phyloP scores from a whole-genome alignment of 345 rosid genomes.

The Arabidopsis arenosa region DNA sequence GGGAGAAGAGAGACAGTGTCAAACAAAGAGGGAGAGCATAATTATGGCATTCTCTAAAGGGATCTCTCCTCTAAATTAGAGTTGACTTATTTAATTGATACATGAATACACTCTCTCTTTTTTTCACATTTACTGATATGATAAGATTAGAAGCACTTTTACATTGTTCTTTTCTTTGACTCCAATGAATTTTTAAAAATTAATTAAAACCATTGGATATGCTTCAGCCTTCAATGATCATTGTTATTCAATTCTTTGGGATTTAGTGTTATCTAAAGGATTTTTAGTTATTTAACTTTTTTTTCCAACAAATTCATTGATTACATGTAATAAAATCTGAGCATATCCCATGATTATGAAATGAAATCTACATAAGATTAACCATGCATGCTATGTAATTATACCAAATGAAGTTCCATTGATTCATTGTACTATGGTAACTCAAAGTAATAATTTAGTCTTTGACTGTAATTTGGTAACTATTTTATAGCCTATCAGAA shows the following conservation, averaged over 20 bases:
- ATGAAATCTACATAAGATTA: conserved; percentile 22
- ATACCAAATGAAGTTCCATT: conserved; percentile 3
- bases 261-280: background rate
- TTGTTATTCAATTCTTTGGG: no score
- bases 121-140: background rate
- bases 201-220: background rate
- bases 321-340: background rate
- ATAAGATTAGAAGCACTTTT: background rate
- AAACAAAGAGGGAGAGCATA: conserved; percentile 49
- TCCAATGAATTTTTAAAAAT: background rate
- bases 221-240: no score
- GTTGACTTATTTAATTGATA: conserved; percentile 37
- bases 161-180: background rate
- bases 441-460: background rate
- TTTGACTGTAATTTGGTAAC: conserved; percentile 11
- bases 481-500: background rate
- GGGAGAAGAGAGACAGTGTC: conserved; percentile 39
- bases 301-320: background rate
- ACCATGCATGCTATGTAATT: background rate
- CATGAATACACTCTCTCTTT: background rate
- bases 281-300: background rate
- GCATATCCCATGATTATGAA: background rate
- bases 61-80: background rate
- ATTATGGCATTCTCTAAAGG: conserved; percentile 17
- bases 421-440: background rate